Evolutionary conservation across 2,329 filamentous ascomycete genomes (phyloP).

Genomic region (Colletotrichum higginsianum): DNA sequence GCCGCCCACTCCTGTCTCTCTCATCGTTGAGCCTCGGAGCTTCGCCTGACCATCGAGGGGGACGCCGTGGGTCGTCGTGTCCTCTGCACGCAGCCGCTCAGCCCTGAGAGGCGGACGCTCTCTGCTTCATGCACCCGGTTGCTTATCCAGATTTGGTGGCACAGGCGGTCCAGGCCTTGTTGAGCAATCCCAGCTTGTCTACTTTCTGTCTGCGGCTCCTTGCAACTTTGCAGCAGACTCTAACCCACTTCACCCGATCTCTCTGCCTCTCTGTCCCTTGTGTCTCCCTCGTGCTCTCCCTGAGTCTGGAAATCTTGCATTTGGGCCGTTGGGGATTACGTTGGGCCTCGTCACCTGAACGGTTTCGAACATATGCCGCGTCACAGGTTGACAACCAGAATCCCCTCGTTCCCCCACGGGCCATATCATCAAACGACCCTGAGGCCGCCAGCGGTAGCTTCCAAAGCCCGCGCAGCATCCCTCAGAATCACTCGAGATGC

Average conservation of each 20-base stretch:
- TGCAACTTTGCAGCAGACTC: conserved; percentile 6
- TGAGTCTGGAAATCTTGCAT: conserved; percentile 8
- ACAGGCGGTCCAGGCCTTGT: conserved; percentile 17
- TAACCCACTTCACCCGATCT: conserved; percentile 14
- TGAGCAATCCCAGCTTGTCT: conserved; percentile 36
- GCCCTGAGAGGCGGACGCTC: conserved; percentile 24
- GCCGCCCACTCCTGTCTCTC: background rate
- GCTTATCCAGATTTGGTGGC: conserved; percentile 18
- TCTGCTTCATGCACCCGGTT: conserved; percentile 33
- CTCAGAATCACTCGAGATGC: background rate
- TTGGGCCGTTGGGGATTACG: conserved; percentile 13
- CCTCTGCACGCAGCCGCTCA: conserved; percentile 20
- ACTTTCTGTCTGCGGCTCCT: conserved; percentile 31
- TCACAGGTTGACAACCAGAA: conserved; percentile 31
- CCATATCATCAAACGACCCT: conserved; percentile 28
- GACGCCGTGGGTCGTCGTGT: conserved; percentile 4
- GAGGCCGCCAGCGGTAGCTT: background rate
- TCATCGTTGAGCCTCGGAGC: conserved; percentile 1
- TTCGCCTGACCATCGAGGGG: conserved; percentile 1
- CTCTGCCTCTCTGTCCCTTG: conserved; percentile 5
- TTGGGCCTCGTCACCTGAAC: conserved; percentile 20
- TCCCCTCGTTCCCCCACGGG: conserved; percentile 17
- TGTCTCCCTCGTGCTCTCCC: background rate
- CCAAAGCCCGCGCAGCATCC: background rate
- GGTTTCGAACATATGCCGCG: conserved; percentile 33